Base-by-base conservation (phyloP, 2,329 filamentous ascomycete species). In the Westerdykella aurantiaca region DNA sequence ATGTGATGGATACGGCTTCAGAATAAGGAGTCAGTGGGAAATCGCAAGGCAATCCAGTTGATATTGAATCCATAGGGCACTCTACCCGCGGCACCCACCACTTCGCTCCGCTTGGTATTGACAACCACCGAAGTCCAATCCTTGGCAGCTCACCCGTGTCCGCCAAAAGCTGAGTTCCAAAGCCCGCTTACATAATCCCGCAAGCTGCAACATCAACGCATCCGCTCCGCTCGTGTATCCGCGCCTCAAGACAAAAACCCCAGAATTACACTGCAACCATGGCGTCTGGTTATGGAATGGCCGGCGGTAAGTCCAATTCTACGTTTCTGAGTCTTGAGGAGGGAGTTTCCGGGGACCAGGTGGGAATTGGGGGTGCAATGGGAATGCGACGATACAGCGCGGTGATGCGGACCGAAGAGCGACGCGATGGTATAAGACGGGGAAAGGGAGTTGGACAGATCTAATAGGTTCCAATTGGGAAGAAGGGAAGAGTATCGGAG, bases 201-300 rank as follows among this genome's bases (percentile, higher is more conserved):
- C 39, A 3, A 41, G 29, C 37, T 33, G 5, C 38, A 42, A 48
- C 46, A 39, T 48, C 46, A 47, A 31, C 2, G n/a, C 34, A 31
- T 29, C 18, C 18, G 18, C 18, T 21, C 18, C 18, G 6, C 33
- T 31, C 21, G 14, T 35, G 17, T 34, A 39, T n/a, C 31, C 40
- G 22, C 34, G 29, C 37, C 40, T 21, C 35, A 18, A 11, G 7
- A 6, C 34, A 40, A 47, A 53, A 56, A 54, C 57, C 53, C 18
- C 56, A 58, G 57, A 56, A 48, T 41, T 46, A 57, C 58, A 61
- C 55, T 51, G 47, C 61, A 47, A 72, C 59, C 64, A 91, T 91
- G 86, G 78, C 86, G 71, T 90, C 86, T 63, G 86, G 86, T 72
- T 91, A 83, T 70, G 86, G 86, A 70, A 76, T 94, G 69, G 78